These are phyloP conservation scores for Lolium perenne DNA, from an alignment of 176 grass and related monocot species.

Conservation along the genomic window DNA sequence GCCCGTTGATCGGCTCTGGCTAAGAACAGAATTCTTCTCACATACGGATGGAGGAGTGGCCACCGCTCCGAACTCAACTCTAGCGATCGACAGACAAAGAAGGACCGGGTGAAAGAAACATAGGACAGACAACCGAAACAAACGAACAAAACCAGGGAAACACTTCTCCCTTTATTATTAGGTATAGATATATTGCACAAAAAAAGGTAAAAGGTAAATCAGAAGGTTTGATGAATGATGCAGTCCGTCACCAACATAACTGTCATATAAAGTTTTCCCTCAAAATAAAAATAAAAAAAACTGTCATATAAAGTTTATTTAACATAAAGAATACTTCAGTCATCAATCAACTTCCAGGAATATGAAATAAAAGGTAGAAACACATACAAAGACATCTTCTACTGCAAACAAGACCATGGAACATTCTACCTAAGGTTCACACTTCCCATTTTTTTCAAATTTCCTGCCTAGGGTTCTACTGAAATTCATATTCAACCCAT, in stretches of 20 bases:
- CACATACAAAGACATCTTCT: neutral
- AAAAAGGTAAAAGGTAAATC: constrained; percentile 20
- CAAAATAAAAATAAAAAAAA: neutral
- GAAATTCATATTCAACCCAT: constrained; percentile 1
- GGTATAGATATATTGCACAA: neutral
- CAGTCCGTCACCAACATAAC: constrained; percentile 7
- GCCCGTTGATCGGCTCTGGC: too few species aligned
- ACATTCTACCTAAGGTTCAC: neutral
- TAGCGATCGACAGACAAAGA: too few species aligned
- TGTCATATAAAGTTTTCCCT: neutral
- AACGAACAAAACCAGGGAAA: too few species aligned
- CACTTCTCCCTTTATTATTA: too few species aligned
- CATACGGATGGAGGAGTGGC: too few species aligned
- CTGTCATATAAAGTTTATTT: constrained; percentile 20
- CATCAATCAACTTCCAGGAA: constrained; percentile 5
- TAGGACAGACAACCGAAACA: too few species aligned
- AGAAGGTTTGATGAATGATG: neutral
- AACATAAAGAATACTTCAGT: neutral
- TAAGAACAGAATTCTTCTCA: too few species aligned
- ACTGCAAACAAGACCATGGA: neutral
- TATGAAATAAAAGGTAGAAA: neutral
- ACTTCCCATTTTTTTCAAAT: neutral
- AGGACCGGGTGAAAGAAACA: too few species aligned
- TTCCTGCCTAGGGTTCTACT: neutral
- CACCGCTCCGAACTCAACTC: too few species aligned